phyloP scores from a whole-genome alignment of 495 filamentous ascomycete species.

The Penicillium paradoxum region DNA sequence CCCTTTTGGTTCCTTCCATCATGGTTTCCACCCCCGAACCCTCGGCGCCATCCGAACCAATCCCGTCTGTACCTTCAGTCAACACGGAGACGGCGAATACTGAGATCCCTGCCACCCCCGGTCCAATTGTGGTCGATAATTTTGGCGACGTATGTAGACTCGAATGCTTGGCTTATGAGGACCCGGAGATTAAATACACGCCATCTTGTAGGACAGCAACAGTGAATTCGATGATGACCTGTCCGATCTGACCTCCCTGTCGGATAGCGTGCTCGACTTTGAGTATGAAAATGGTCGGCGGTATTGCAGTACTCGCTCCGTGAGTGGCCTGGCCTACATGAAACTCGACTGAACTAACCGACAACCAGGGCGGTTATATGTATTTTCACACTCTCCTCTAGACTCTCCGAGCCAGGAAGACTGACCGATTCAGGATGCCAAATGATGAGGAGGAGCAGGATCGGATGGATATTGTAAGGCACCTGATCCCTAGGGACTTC shows the following conservation, averaged over 20 bases:
- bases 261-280: constrained; percentile 26
- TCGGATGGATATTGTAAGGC: constrained; percentile 58
- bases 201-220: neutral
- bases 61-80: neutral
- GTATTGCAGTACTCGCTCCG: constrained; percentile 59
- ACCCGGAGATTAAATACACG: neutral
- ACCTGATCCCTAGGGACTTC: constrained; percentile 14
- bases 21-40: neutral
- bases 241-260: constrained; percentile 22
- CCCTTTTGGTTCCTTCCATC: neutral
- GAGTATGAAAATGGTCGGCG: constrained; percentile 57
- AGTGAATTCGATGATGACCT: neutral
- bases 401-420: neutral
- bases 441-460: constrained; percentile 62
- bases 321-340: constrained; percentile 15
- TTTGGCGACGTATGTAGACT: constrained; percentile 12
- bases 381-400: neutral
- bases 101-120: constrained; percentile 3
- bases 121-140: constrained; percentile 14
- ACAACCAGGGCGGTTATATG: constrained; percentile 6
- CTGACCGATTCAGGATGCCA: constrained; percentile 30
- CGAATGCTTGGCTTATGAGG: neutral
- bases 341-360: constrained; percentile 33
- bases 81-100: constrained; percentile 2
- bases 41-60: constrained; percentile 6